Base-by-base conservation (phyloP, 129 eudicot genomes). In the Tanacetum coccineum region DNA sequence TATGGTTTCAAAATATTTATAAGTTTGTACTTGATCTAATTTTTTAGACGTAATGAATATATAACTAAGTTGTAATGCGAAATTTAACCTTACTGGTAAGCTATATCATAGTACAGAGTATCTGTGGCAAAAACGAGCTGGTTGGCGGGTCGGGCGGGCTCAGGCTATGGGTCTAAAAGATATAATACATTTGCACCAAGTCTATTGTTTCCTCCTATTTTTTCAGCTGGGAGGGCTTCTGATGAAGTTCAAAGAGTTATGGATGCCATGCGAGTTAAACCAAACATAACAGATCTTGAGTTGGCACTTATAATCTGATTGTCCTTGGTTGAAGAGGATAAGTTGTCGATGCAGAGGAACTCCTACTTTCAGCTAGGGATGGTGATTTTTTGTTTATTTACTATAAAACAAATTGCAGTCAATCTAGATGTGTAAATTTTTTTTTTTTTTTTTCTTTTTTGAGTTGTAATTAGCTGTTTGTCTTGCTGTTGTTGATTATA, bases 201-300 rank as follows among this genome's bases (percentile, higher is more conserved):
- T n/a, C n/a, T n/a, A n/a, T n/a, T n/a, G n/a, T n/a, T 88, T 71
- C 95, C 98, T 80, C 84, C 85, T 67, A 78, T 92, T 81, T 95
- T 92, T 81, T 75, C 89, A 30, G 87, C 95, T 75, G 95, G 96
- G 36, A 89, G 78, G 72, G 76, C 89, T 76, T 70, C n/a, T n/a
- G n/a, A 87, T 66, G 96, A 92, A 77, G 98, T 88, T 76, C 91
- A 92, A 85, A 83, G 82, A 26, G 75, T 67, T 26, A n/a, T 88
- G 70, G 91, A 88, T 42, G 66, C 87, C 42, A 77, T 85, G 66
- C 65, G 76, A 75, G 85, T 92, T 60, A 88, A 86, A 75, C 86
- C 98, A 73, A 88, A 87, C 21, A n/a, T n/a, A 92, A 83, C 81
- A 92, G 83, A 76, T 88, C n/a, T 78, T 82, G 96, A 88, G 82